Evolutionary conservation across 495 filamentous ascomycete genomes (phyloP).

Genomic region (Penicillium egyptiacum): DNA sequence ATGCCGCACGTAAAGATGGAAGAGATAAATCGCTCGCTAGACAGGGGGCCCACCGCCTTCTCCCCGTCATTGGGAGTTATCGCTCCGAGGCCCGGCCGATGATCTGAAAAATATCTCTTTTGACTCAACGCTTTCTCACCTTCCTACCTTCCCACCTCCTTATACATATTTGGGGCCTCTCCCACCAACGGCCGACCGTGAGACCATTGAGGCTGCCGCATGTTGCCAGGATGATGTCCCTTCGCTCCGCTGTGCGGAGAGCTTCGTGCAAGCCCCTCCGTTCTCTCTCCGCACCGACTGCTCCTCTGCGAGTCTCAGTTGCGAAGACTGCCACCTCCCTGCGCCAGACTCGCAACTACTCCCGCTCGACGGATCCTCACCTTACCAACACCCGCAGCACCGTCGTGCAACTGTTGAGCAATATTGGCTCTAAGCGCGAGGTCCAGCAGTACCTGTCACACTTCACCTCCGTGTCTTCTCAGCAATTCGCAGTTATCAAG

Average conservation of each 20-base stretch:
- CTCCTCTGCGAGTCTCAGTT: conserved; percentile 32
- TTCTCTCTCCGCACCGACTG: conserved; percentile 48
- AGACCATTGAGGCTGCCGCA: conserved; percentile 49
- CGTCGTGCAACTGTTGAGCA: conserved; percentile 91
- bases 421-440: conserved; percentile 94
- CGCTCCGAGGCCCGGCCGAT: conserved; percentile 34
- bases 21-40: conserved; percentile 19
- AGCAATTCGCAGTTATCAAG: conserved; percentile 99
- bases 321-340: conserved; percentile 24
- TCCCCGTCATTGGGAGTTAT: conserved; percentile 19
- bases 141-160: conserved; percentile 15
- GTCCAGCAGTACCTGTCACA: conserved; percentile 98
- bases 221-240: conserved; percentile 51
- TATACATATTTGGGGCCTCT: conserved; percentile 17
- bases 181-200: conserved; percentile 22
- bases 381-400: conserved; percentile 73
- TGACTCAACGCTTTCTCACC: conserved; percentile 21
- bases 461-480: conserved; percentile 94
- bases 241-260: conserved; percentile 54
- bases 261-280: conserved; percentile 49
- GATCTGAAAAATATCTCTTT: conserved; percentile 30
- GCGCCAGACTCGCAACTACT: conserved; percentile 44
- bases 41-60: conserved; percentile 16
- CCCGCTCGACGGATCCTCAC: conserved; percentile 47
- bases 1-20: conserved; percentile 2